Conservation (phyloP, 108 stramenopile genomes). For the Skeletonema menzelii region DNA sequence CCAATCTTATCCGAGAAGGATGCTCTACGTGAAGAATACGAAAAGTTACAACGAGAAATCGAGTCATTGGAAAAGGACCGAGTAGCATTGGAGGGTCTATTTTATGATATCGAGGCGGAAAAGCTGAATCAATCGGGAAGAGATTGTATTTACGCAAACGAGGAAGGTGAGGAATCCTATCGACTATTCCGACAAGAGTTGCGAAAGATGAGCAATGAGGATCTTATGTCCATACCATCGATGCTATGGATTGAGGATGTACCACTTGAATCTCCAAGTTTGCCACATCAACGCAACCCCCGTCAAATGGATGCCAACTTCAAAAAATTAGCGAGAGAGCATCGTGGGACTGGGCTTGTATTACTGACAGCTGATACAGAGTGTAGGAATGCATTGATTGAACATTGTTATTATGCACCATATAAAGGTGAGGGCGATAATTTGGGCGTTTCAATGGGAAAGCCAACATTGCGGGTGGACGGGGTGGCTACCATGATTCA, state of each 20-base stretch:
- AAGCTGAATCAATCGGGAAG: not conserved
- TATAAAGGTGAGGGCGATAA: not conserved
- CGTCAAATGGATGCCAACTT: not conserved
- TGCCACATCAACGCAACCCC: not conserved
- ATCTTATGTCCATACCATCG: not conserved
- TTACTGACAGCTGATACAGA: conserved; percentile 12
- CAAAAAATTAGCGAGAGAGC: conserved; percentile 3
- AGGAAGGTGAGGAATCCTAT: not conserved
- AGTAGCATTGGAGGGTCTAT: conserved; percentile 13
- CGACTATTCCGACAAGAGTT: not conserved
- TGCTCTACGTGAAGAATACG: conserved; percentile 21
- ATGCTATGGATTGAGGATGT: conserved; percentile 11
- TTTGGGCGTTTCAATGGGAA: not conserved
- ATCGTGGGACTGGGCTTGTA: conserved; percentile 24
- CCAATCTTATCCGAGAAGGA: conserved; percentile 18
- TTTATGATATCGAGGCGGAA: conserved; percentile 4
- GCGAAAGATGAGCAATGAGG: not conserved
- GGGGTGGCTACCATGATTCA: conserved; percentile 9
- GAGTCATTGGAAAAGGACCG: conserved; percentile 33
- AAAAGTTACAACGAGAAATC: conserved; percentile 14
- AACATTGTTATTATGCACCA: conserved; percentile 12
- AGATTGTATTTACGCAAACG: not conserved
- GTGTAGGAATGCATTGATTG: conserved; percentile 16
- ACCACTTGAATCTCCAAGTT: not conserved
- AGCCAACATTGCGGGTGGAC: not conserved